These are phyloP conservation scores for Pterocarpus santalinus DNA, from an alignment of 306 rosid genomes.

Conservation along the genomic window DNA sequence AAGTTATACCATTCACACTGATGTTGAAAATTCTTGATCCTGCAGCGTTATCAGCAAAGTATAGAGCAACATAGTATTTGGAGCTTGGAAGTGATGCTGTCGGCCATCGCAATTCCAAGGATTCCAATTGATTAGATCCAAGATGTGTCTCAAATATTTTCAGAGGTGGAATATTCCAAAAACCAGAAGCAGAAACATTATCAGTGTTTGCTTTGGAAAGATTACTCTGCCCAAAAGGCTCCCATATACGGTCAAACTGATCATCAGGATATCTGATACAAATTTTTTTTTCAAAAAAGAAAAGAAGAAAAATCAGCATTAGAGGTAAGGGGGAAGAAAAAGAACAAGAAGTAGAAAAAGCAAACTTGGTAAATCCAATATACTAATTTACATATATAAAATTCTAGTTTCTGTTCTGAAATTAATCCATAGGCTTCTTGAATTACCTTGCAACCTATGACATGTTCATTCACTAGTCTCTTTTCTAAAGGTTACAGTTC, in stretches of 20 bases:
- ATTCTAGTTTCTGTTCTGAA: slow-evolving; percentile 28
- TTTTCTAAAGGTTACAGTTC: slow-evolving; percentile 1
- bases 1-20: slow-evolving; percentile 66
- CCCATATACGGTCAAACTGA: slow-evolving; percentile 83
- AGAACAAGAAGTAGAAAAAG: neutral
- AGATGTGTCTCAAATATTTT: slow-evolving; percentile 70
- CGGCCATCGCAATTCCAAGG: slow-evolving; percentile 80
- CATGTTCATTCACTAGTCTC: slow-evolving; percentile 20
- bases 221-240: slow-evolving; percentile 57
- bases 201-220: slow-evolving; percentile 51
- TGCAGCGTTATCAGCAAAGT: slow-evolving; percentile 69
- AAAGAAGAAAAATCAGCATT: slow-evolving; percentile 4
- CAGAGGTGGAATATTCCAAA: slow-evolving; percentile 89
- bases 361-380: slow-evolving; percentile 14
- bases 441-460: slow-evolving; percentile 15
- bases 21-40: slow-evolving; percentile 66
- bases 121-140: slow-evolving; percentile 54
- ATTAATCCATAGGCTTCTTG: slow-evolving; percentile 17
- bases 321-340: neutral
- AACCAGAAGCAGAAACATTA: slow-evolving; percentile 71
- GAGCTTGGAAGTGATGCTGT: slow-evolving; percentile 58
- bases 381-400: neutral
- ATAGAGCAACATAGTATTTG: slow-evolving; percentile 74
- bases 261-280: slow-evolving; percentile 84
- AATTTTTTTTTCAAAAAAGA: too few species aligned